These are phyloP conservation scores for Agrocybe pediades DNA, from an alignment of 768 basidiomycete genomes.

Conservation along the genomic window DNA sequence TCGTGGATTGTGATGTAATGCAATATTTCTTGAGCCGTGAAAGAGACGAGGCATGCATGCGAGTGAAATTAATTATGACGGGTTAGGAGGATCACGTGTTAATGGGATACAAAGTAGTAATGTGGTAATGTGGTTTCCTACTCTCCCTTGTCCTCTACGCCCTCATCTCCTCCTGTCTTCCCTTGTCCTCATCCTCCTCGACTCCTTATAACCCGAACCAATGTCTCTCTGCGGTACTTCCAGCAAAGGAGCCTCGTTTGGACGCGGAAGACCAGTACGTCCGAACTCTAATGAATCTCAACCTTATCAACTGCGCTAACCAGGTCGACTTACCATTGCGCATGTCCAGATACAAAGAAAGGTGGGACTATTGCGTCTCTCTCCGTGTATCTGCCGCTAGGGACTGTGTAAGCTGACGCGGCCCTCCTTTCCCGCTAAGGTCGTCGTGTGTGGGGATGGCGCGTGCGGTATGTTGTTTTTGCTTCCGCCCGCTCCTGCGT, in stretches of 20 bases:
- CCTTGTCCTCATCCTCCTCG: neutral
- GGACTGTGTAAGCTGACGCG: constrained; percentile 9
- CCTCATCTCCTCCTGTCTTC: constrained; percentile 7
- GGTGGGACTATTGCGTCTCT: constrained; percentile 25
- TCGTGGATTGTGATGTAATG: neutral
- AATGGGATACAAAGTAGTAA: neutral
- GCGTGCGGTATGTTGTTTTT: constrained; percentile 71
- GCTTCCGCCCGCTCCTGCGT: constrained; percentile 10
- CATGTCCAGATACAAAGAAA: constrained; percentile 46
- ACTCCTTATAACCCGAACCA: neutral
- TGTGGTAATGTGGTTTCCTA: constrained; percentile 1
- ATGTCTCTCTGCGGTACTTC: constrained; percentile 63
- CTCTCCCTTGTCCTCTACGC: constrained; percentile 5
- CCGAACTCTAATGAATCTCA: constrained; percentile 1
- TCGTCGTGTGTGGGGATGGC: constrained; percentile 96
- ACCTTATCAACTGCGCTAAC: constrained; percentile 2
- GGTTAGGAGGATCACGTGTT: neutral
- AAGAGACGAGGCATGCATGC: no score
- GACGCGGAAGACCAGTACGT: constrained; percentile 54
- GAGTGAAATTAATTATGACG: no score
- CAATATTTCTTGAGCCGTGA: neutral
- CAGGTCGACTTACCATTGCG: neutral
- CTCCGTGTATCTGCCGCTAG: neutral
- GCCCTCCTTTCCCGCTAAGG: constrained; percentile 25
- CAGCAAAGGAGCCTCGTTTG: constrained; percentile 53